Evolutionary conservation across 1,284 basidiomycete genomes (phyloP).

Genomic region (Cyathus olla): DNA sequence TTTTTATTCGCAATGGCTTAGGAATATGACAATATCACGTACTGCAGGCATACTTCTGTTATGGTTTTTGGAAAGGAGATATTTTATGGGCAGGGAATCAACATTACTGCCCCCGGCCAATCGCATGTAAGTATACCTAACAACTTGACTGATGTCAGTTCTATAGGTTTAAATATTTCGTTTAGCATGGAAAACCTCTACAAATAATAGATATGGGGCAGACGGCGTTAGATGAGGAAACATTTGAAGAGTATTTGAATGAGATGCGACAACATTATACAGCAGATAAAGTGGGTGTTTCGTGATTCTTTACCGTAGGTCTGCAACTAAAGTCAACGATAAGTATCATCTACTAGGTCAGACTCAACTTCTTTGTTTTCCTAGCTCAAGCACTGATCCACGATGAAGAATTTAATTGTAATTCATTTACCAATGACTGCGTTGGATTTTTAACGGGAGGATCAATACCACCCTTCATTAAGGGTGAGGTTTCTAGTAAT

Average conservation of each 20-base stretch:
- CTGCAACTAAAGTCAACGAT: conserved; percentile 3
- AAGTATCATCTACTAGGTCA: conserved; percentile 91
- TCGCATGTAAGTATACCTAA: conserved; percentile 83
- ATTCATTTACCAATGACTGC: conserved; percentile 91
- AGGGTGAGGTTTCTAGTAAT: conserved; percentile 52
- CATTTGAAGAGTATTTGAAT: conserved; percentile 84
- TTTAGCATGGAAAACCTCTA: conserved; percentile 82
- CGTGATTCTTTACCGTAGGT: conserved; percentile 16
- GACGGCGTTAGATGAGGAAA: conserved; percentile 86
- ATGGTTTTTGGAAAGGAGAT: conserved; percentile 89
- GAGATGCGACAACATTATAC: conserved; percentile 87
- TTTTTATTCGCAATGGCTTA: neutral
- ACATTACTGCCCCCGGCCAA: conserved; percentile 71
- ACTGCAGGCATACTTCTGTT: conserved; percentile 86
- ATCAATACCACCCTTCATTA: conserved; percentile 85
- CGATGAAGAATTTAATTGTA: conserved; percentile 82
- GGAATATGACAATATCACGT: neutral
- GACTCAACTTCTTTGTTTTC: conserved; percentile 4
- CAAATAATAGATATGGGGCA: conserved; percentile 85
- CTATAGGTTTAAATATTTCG: neutral
- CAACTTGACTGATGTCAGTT: conserved; percentile 9
- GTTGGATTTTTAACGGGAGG: conserved; percentile 87
- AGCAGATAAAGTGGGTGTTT: conserved; percentile 75
- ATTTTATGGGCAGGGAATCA: conserved; percentile 92
- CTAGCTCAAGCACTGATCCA: conserved; percentile 1